Conservation (phyloP, 2,329 filamentous ascomycete species). For the Sporothrix dimorphospora region DNA sequence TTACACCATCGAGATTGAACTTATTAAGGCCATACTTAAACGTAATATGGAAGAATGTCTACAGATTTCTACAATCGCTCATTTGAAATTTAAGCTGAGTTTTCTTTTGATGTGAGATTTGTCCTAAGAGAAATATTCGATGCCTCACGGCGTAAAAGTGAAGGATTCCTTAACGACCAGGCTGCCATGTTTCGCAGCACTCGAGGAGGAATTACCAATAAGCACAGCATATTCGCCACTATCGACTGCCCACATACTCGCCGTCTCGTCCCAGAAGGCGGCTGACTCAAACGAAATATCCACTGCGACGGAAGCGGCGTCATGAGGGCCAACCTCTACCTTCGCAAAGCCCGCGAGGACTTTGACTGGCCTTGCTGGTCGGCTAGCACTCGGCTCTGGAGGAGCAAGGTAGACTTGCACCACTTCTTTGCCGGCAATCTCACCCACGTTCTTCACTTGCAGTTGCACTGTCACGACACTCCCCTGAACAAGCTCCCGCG, state of each 20-base stretch:
- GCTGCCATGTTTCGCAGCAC: not conserved
- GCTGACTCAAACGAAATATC: conserved; percentile 11
- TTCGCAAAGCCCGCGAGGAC: not conserved
- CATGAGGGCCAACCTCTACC: not conserved
- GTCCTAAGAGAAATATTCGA: no score
- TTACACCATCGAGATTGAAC: no score
- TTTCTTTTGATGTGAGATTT: no score
- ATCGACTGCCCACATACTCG: not conserved
- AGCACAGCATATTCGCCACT: conserved; percentile 3
- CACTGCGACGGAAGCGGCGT: not conserved
- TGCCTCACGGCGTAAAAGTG: not conserved
- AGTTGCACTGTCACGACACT: not conserved
- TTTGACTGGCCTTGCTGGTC: not conserved
- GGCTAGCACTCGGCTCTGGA: not conserved
- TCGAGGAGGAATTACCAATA: not conserved
- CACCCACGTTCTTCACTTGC: not conserved
- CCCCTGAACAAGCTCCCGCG: conserved; percentile 1
- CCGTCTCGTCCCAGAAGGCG: not conserved
- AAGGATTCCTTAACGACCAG: not conserved
- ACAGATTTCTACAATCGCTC: no score
- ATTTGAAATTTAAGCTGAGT: no score
- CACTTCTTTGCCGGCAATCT: not conserved
- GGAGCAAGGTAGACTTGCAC: conserved; percentile 7
- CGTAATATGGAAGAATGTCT: no score
- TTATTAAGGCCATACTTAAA: no score